phyloP scores from a whole-genome alignment of 2,329 filamentous ascomycete genomes.

The Aspergillus ruber region DNA sequence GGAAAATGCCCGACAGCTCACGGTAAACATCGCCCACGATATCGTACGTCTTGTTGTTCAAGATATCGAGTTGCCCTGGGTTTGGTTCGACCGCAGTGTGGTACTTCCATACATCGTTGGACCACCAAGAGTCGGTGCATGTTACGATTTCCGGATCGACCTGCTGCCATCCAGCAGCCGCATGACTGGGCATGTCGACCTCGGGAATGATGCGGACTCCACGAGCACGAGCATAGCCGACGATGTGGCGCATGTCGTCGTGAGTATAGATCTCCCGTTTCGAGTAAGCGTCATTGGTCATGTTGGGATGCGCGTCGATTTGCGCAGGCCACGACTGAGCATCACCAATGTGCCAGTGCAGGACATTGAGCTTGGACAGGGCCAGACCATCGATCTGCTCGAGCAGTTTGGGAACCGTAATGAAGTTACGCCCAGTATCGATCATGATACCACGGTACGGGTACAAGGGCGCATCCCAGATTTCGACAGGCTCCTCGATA shows the following conservation, averaged over 20 bases:
- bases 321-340: conserved; percentile 52
- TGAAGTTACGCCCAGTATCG: conserved; percentile 51
- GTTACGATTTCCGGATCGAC: conserved; percentile 52
- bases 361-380: conserved; percentile 51
- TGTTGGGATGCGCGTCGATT: conserved; percentile 45
- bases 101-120: conserved; percentile 49
- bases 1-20: conserved; percentile 46
- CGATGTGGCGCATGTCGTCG: conserved; percentile 37
- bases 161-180: conserved; percentile 50
- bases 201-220: conserved; percentile 57
- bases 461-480: conserved; percentile 47
- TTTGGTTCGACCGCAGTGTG: conserved; percentile 54
- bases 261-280: conserved; percentile 42
- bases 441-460: conserved; percentile 52
- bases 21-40: conserved; percentile 50
- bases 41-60: conserved; percentile 51
- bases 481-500: conserved; percentile 48
- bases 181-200: conserved; percentile 57
- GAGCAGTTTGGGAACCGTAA: conserved; percentile 45
- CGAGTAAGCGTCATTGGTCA: conserved; percentile 51
- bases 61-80: conserved; percentile 51
- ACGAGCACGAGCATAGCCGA: conserved; percentile 48
- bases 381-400: conserved; percentile 53
- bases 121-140: conserved; percentile 55
- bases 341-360: conserved; percentile 54